A percentile compares a stretch with the other conserved stretches of the same genome.
Evolutionary conservation across 805 yeast genomes (phyloP).

Genomic region (Vanderwaltozyma polyspora): DNA sequence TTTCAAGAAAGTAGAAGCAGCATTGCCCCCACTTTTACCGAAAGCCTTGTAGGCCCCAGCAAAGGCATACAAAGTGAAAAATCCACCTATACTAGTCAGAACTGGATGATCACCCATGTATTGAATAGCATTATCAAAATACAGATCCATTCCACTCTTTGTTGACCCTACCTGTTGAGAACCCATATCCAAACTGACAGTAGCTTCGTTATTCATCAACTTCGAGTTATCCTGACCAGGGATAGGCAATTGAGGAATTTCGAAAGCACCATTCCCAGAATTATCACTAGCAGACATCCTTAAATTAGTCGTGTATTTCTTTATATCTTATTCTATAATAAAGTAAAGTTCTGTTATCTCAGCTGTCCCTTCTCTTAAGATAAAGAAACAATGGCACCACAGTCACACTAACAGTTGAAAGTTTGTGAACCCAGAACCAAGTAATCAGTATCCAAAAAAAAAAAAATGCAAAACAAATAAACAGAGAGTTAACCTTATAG

Average conservation of each 20-base stretch:
- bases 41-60: constrained; percentile 54
- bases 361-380: too few species aligned
- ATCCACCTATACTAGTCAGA: constrained; percentile 57
- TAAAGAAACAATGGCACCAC: too few species aligned
- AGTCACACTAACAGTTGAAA: too few species aligned
- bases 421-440: too few species aligned
- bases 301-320: background rate
- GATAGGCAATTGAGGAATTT: constrained; percentile 22
- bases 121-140: constrained; percentile 48
- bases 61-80: constrained; percentile 49
- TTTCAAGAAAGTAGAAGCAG: constrained; percentile 39
- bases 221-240: constrained; percentile 13
- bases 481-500: too few species aligned
- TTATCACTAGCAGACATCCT: constrained; percentile 2
- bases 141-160: constrained; percentile 38
- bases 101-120: constrained; percentile 71
- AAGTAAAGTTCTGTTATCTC: too few species aligned
- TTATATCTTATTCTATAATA: too few species aligned
- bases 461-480: too few species aligned
- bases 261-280: too few species aligned
- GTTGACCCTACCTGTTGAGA: background rate
- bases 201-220: background rate
- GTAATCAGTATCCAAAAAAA: too few species aligned
- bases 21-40: constrained; percentile 47
- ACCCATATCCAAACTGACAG: background rate